Evolutionary conservation across 1,284 basidiomycete species (phyloP), one percentile per base, ranked within the genome.

Genomic region (Pseudozyma sp.): DNA sequence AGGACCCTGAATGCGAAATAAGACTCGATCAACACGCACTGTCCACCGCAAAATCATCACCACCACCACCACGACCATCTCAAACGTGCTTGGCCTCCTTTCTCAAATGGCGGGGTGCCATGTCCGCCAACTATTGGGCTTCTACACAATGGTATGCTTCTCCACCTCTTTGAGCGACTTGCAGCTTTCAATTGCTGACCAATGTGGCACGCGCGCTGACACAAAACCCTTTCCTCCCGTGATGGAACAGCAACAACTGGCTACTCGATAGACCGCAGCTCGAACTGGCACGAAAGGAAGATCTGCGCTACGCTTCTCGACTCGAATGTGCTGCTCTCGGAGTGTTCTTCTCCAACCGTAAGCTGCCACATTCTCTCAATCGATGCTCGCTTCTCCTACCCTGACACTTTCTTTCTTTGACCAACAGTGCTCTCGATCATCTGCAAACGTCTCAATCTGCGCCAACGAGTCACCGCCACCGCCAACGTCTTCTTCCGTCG

Each of bases 401-500:
- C 33, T 51, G 37, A 6, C 33, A 7, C 19, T 43, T 35, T 13
- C 24, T 9, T 16, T 30, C 7, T n/a, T 33, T 14, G 5, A 24
- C 2, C 35, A 5, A 5, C 72, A 77, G 78, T 92, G 13, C 92
- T 97, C 47, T 90, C 91, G 30, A 93, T 92, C 84, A 88, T 99
- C 3, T 92, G 92, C 40, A 94, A 93, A 85, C 91, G 92, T 58
- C 87, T 98, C 42, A 86, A 88, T 47, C 88, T 97, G 4, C 89
- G 94, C 13, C 96, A 98, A 84, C 88, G 94, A 31, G 93, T 94
- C 1, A 92, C 94, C 55, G 94, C 95, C 1, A 97, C 95, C 0
- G 93, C 96, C 1, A 93, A 90, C 43, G 90, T 97, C 40, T 98
- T 94, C 86, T 96, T 98, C 85, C 90, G 92, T 37, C 88, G 96